Conservation (phyloP, 495 filamentous ascomycete species). For the Schizothecium vesticola region DNA sequence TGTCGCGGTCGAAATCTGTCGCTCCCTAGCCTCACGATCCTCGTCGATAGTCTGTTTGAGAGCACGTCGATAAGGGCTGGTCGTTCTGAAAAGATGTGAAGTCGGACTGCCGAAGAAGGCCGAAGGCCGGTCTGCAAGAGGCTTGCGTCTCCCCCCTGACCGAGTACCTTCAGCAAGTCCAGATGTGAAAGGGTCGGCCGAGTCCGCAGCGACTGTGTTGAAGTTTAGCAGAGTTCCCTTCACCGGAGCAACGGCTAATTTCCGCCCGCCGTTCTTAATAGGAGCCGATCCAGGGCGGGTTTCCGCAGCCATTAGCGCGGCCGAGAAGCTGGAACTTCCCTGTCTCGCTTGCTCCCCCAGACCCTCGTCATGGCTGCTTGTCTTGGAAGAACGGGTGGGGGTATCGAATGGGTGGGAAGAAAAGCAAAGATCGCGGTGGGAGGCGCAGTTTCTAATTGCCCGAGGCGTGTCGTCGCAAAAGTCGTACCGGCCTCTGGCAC, state of each 20-base stretch:
- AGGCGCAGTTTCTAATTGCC: not conserved
- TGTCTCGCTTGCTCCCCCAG: not conserved
- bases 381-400: slow-evolving; percentile 1
- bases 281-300: not conserved
- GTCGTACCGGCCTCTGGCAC: not conserved
- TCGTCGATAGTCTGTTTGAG: slow-evolving; percentile 39
- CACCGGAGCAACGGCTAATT: not conserved
- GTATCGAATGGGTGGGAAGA: not conserved
- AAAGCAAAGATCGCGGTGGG: not conserved
- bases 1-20: not conserved
- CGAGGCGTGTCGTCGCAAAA: not conserved
- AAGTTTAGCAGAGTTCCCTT: not conserved
- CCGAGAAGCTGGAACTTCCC: not conserved
- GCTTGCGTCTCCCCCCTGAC: slow-evolving; percentile 5
- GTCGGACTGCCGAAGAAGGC: slow-evolving; percentile 41
- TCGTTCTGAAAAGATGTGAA: slow-evolving; percentile 44
- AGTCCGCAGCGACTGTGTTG: not conserved
- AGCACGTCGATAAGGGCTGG: slow-evolving; percentile 53
- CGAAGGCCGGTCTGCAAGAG: slow-evolving; percentile 24
- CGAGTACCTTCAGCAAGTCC: not conserved
- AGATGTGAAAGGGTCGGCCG: slow-evolving; percentile 7
- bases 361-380: not conserved
- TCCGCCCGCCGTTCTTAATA: not conserved
- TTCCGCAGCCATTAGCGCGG: not conserved
- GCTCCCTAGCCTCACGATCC: slow-evolving; percentile 24